phyloP scores from a whole-genome alignment of 2,329 filamentous ascomycete species.

The Hymenoscyphus albidus region DNA sequence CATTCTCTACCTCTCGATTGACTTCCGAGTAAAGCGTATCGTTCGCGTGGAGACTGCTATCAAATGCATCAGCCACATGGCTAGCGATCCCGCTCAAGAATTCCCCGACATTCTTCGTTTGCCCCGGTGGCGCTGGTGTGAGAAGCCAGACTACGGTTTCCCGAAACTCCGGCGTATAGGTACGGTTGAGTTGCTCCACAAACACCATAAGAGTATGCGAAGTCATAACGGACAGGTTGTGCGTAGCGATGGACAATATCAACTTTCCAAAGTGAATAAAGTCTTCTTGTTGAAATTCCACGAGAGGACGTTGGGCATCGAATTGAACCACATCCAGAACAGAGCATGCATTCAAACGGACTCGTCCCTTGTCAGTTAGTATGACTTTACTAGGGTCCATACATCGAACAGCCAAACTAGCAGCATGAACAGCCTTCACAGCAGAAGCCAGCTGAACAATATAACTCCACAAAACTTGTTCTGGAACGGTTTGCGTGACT shows the following conservation, averaged over 20 bases:
- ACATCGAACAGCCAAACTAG: conserved; percentile 77
- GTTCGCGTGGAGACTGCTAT: conserved; percentile 72
- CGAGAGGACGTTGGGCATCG: conserved; percentile 63
- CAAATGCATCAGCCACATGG: conserved; percentile 71
- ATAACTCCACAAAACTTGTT: conserved; percentile 84
- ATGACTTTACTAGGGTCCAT: conserved; percentile 87
- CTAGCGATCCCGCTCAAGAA: conserved; percentile 75
- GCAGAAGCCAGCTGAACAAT: conserved; percentile 88
- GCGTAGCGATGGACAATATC: conserved; percentile 76
- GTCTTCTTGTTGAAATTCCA: conserved; percentile 84
- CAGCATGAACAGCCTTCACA: conserved; percentile 77
- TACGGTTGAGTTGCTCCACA: conserved; percentile 71
- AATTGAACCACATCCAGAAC: conserved; percentile 87
- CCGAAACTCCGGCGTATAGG: conserved; percentile 73
- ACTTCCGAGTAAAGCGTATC: conserved; percentile 73
- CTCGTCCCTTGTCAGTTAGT: conserved; percentile 82
- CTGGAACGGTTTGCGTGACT: conserved; percentile 47
- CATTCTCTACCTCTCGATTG: conserved; percentile 83
- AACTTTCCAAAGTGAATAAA: conserved; percentile 79
- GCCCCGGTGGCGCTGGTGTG: conserved; percentile 53
- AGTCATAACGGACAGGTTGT: conserved; percentile 49
- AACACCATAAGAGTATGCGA: conserved; percentile 63
- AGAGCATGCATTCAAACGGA: conserved; percentile 82
- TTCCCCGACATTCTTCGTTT: conserved; percentile 70
- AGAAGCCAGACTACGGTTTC: conserved; percentile 81